phyloP scores from a whole-genome alignment of 768 basidiomycete species.

The Mrakia frigida region DNA sequence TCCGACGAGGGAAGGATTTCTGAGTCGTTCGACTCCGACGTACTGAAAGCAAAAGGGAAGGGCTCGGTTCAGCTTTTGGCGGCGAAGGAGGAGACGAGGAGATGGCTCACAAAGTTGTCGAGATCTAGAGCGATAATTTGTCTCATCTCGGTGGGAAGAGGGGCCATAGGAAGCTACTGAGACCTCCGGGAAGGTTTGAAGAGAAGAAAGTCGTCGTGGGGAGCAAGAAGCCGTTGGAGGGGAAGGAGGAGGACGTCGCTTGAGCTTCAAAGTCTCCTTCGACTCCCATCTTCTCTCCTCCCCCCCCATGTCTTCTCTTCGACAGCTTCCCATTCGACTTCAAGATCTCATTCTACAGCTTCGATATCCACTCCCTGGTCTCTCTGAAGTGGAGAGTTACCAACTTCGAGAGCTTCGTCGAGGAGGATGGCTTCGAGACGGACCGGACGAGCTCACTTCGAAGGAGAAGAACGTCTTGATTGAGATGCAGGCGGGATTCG shows the following conservation, averaged over 20 bases:
- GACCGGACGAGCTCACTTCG: not conserved
- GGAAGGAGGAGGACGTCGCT: too few relatives aligned
- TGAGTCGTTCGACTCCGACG: constrained; percentile 33
- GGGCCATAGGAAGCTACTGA: not conserved
- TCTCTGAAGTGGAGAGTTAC: not conserved
- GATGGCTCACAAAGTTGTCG: constrained; percentile 33
- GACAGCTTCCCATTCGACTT: not conserved
- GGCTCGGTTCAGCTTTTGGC: not conserved
- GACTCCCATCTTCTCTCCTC: too few relatives aligned
- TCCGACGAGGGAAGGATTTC: constrained; percentile 33
- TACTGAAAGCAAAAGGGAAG: not conserved
- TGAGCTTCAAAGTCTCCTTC: not conserved
- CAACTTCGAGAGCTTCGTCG: too few relatives aligned
- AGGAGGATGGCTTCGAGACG: not conserved
- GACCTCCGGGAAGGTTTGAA: too few relatives aligned
- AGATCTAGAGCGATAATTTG: constrained; percentile 36
- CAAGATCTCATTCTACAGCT: not conserved
- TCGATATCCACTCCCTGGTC: not conserved
- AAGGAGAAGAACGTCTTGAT: not conserved
- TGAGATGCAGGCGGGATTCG: too few relatives aligned
- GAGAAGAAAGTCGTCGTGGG: too few relatives aligned
- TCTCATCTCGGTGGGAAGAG: not conserved
- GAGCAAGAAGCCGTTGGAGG: too few relatives aligned
- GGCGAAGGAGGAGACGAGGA: not conserved
- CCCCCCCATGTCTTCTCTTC: not conserved